Base-by-base conservation (phyloP, 176 grass and related monocot species). In the Aegilops speltoides region DNA sequence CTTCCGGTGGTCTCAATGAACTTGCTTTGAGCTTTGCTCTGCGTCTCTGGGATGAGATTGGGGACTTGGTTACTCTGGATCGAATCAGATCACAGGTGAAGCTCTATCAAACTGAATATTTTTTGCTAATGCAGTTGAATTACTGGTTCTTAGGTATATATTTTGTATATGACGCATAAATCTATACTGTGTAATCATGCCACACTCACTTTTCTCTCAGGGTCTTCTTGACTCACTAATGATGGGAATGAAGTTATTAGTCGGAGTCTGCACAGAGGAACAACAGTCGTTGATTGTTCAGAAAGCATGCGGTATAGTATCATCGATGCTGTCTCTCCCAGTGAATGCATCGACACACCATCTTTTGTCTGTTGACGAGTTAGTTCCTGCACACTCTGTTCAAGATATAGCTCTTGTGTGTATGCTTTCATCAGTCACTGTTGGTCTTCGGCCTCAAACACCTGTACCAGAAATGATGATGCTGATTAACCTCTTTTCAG, bases 231-330 rank as follows among this genome's bases (percentile, higher is more conserved):
- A 94, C 76, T 74, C 87, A 28, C 52, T 95, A 84, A 91, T 91
- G 89, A 78, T 70, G 63, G 89, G 93, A 87, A 95, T 98, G 93
- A 95, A 95, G 84, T 87, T 91, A 85, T 84, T 98, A 81, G 91
- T 98, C 5, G 71, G 63, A 59, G 73, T 87, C 41, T 98, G 91
- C 90, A 92, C 81, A 46, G 91, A 79, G 62, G 88, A 95, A 64
- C 88, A 87, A 73, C 96, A 98, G 45, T 92, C 74, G 40, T 60
- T 98, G 83, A 94, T 98, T 79, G 68, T 98, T 83, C 76, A 89
- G 89, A 98, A 92, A 91, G 92, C 91, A n/a, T 83, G 89, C 78
- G 72, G 33, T 79, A 85, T 91, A 87, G 20, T 94, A 77, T 85
- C 80, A 59, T 78, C 89, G 61, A 76, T 69, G 45, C 40, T 84